Evolutionary conservation across 106 monocot species (phyloP).

Genomic region (Dendrobium huoshanense): DNA sequence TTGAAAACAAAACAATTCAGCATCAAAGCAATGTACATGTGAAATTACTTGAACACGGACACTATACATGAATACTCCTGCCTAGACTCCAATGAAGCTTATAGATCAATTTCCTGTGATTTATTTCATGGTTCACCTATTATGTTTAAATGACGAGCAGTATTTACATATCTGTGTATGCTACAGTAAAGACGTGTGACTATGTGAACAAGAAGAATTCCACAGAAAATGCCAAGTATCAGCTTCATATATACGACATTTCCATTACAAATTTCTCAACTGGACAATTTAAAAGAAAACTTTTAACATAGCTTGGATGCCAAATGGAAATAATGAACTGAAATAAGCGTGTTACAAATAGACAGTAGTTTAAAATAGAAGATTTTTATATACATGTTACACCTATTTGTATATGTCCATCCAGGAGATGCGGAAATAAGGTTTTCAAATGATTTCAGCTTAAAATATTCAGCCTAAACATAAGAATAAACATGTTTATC

Average conservation of each 20-base stretch:
- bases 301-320: background rate
- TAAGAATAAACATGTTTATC: no score
- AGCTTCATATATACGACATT: background rate
- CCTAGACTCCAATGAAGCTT: background rate
- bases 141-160: background rate
- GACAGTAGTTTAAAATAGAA: no score
- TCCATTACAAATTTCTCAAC: background rate
- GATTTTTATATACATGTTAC: no score
- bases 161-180: background rate
- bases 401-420: no score
- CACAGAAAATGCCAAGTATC: background rate
- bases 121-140: background rate
- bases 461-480: no score
- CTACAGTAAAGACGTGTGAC: background rate
- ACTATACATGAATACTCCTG: background rate
- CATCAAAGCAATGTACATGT: background rate
- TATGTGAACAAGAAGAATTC: background rate
- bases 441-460: no score
- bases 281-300: background rate
- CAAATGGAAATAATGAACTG: background rate
- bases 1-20: background rate
- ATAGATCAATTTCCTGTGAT: background rate
- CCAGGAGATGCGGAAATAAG: no score
- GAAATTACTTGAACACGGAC: background rate
- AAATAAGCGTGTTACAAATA: background rate